Base-by-base conservation (phyloP, 1,284 basidiomycete species). In the Heterobasidion occidentale region DNA sequence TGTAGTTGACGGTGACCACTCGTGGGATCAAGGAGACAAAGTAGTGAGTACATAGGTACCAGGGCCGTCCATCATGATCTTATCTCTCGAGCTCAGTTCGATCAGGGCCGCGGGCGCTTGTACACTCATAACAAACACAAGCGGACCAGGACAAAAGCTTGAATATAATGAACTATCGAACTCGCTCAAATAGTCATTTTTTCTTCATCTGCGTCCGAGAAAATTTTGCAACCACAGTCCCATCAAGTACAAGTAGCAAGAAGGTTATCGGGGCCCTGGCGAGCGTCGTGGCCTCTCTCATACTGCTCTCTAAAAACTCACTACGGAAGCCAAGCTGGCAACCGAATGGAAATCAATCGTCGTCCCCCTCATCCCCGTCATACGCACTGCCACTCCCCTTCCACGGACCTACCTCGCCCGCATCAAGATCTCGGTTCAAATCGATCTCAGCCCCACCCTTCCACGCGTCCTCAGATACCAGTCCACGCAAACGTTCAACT, bases 401-500 rank as follows among this genome's bases (percentile, higher is more conserved):
- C 46, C 66, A 67, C 19, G 60, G 59, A 12, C 58, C 59, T 33
- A 61, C 49, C 62, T 70, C 70, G 50, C 64, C 64, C 35, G 61
- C 64, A 53, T 73, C 71, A 54, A 73, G 11, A 52, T 72, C 67
- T 34, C 62, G 62, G 50, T 70, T 67, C 48, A 72, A 56, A 56
- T 72, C 71, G 15, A 70, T 53, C 52, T 67, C 67, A 53, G 61
- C 62, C 15, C 62, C 68, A 34, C 63, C 68, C 54, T 46, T 57
- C 49, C 64, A 64, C 14, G 59, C 63, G 34, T 67, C 67, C 35
- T 63, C 65, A 8, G 62, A 60, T 9, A 61, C 60, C 9, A 64
- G 19, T 48, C 64, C 59, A 48, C 90, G 76, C 66, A 94, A 70
- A 58, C 84, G 76, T 55, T 68, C 68, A 20, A 97, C 77, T 71